Percentiles rank a stretch among this genome's conserved stretches.
These are phyloP conservation scores for Mixia osmundae DNA, from an alignment of 1,284 basidiomycete genomes.

Conservation along the genomic window DNA sequence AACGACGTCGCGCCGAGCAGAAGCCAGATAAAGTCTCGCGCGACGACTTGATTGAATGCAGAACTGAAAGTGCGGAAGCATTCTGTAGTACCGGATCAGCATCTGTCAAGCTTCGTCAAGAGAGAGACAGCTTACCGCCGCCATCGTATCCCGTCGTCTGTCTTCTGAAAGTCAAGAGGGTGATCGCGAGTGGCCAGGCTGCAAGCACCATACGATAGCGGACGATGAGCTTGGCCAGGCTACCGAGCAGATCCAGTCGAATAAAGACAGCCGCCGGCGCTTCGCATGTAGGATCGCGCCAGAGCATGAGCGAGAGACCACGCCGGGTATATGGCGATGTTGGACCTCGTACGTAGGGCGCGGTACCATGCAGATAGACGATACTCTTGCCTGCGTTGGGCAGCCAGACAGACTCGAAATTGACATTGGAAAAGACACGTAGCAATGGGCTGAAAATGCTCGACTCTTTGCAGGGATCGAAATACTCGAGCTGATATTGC, in stretches of 20 bases:
- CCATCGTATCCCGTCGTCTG: conserved; percentile 10
- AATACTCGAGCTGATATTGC: too few species aligned
- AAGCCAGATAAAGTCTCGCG: too few species aligned
- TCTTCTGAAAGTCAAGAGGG: conserved; percentile 9
- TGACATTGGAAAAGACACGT: conserved; percentile 8
- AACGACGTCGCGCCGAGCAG: too few species aligned
- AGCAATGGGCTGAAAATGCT: conserved; percentile 15
- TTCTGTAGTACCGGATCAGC: too few species aligned
- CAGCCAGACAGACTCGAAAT: conserved; percentile 15
- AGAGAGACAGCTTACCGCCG: conserved; percentile 5
- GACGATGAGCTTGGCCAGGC: conserved; percentile 10
- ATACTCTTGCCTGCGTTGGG: conserved; percentile 12
- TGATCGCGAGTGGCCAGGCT: conserved; percentile 13
- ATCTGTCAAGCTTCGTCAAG: too few species aligned
- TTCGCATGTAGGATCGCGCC: conserved; percentile 14
- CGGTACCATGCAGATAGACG: conserved; percentile 14
- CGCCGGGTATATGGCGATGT: conserved; percentile 1
- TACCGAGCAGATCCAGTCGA: conserved; percentile 10
- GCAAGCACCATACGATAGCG: conserved; percentile 15
- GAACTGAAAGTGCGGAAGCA: too few species aligned
- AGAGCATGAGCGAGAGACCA: conserved; percentile 11
- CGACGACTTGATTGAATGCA: too few species aligned
- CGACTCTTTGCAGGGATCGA: too few species aligned
- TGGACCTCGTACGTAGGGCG: conserved; percentile 15
- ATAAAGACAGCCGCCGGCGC: conserved; percentile 8